Evolutionary conservation across 1,284 basidiomycete genomes (phyloP), one percentile per base, ranked within the genome.

Genomic region (Spongiforma sp.): DNA sequence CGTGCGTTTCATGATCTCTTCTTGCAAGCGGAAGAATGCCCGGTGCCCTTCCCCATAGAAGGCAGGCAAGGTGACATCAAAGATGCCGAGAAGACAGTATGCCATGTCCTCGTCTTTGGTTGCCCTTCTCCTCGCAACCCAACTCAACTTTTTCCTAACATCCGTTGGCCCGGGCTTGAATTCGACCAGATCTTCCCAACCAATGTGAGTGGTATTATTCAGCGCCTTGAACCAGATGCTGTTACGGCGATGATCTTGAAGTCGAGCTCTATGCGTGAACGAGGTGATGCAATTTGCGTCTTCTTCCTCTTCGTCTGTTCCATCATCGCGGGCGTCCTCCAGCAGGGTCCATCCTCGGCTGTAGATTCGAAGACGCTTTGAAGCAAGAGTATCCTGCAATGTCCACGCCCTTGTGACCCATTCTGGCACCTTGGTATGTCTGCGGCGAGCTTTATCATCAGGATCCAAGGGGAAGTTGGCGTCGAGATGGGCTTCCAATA

Each of bases 331-430:
- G 34, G 73, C 64, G 57, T 72, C 71, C 48, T 73, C 73, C 17
- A 73, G 57, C 15, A 75, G 34, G 2, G 67, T 66, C 72, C 72
- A 73, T 10, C 5, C n/a, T 58, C 62, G 72, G 55, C 63, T 72
- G 61, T 74, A 76, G 63, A 76, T 74, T 19, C 63, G 70, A 61
- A 76, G 63, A 17, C 66, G 58, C 55, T 69, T 72, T 24, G 75
- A 65, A 4, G 69, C 72, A n/a, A 75, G 10, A 62, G 69, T 60
- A 58, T 74, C 73, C 34, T 75, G 73, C 36, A 76, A 62, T 7
- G 75, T 74, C 73, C 75, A 74, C 2, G 72, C 75, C 46, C 73
- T 69, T 7, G 48, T 70, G n/a, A 71, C 60, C 72, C 72, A 73
- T 15, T 41, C 9, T 0, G 71, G 72, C 21, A 63, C 32, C 3